phyloP scores from a whole-genome alignment of 768 basidiomycete species.

The Leccinellum rugosiceps region DNA sequence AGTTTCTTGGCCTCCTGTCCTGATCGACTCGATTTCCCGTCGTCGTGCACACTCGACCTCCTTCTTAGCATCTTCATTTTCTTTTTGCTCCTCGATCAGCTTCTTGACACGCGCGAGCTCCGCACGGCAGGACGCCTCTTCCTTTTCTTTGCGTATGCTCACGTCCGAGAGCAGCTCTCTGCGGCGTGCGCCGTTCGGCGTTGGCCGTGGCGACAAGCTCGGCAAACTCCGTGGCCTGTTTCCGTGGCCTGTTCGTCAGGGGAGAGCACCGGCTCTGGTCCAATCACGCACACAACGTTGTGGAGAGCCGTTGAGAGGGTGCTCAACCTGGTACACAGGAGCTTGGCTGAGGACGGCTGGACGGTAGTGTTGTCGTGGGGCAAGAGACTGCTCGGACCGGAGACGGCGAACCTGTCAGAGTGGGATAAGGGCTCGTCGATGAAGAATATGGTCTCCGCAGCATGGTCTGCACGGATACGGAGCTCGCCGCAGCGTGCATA shows the following conservation, averaged over 20 bases:
- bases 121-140: conserved; percentile 76
- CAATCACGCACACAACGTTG: conserved; percentile 58
- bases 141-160: conserved; percentile 83
- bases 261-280: conserved; percentile 38
- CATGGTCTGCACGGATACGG: no score
- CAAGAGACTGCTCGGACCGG: no score
- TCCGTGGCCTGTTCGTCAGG: no score
- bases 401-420: no score
- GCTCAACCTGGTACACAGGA: no score
- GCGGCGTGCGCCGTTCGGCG: conserved; percentile 77
- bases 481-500: no score
- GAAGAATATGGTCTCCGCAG: no score
- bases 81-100: conserved; percentile 61
- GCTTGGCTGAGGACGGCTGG: no score
- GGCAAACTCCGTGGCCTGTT: conserved; percentile 45
- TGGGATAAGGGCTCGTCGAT: no score
- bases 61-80: conserved; percentile 59
- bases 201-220: conserved; percentile 62
- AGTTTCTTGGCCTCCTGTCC: conserved; percentile 81
- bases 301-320: conserved; percentile 64
- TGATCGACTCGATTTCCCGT: conserved; percentile 60
- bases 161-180: conserved; percentile 80
- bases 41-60: conserved; percentile 81
- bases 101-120: conserved; percentile 64
- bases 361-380: no score